Conservation (phyloP, 208 protist genomes). For the Acanthamoeba healyi region DNA sequence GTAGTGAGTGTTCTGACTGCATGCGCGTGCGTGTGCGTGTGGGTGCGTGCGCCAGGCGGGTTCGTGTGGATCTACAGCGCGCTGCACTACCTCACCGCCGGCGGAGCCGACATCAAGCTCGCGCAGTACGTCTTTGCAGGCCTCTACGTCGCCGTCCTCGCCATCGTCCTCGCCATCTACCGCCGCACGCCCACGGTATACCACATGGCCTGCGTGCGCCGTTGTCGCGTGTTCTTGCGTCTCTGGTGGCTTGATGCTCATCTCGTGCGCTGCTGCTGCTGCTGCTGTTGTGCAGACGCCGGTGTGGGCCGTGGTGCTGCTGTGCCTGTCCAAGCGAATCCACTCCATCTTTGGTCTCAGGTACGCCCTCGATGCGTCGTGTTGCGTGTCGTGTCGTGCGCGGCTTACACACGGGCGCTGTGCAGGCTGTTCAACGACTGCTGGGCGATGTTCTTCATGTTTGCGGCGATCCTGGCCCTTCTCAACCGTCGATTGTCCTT, state of each 20-base stretch:
- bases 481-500: constrained; percentile 69
- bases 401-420: too few relatives aligned
- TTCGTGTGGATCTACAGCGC: constrained; percentile 90
- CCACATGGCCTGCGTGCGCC: too few relatives aligned
- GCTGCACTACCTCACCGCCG: constrained; percentile 85
- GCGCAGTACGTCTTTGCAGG: constrained; percentile 88
- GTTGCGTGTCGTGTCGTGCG: constrained; percentile 75
- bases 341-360: constrained; percentile 90
- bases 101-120: constrained; percentile 85
- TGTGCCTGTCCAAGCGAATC: constrained; percentile 86
- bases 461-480: constrained; percentile 81
- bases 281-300: constrained; percentile 74
- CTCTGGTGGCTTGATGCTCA: too few relatives aligned
- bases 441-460: constrained; percentile 88
- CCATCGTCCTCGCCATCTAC: constrained; percentile 87
- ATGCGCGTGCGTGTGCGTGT: neutral
- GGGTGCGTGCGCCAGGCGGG: constrained; percentile 84
- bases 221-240: too few relatives aligned
- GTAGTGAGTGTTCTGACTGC: neutral
- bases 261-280: too few relatives aligned
- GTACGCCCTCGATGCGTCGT: neutral
- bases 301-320: constrained; percentile 81
- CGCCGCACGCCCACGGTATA: neutral
- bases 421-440: constrained; percentile 92
- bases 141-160: constrained; percentile 83